A percentile compares a stretch with the other conserved stretches of the same genome.
phyloP scores from a whole-genome alignment of 2,329 filamentous ascomycete genomes.

The Nothophaeocryptopus gaeumannii region DNA sequence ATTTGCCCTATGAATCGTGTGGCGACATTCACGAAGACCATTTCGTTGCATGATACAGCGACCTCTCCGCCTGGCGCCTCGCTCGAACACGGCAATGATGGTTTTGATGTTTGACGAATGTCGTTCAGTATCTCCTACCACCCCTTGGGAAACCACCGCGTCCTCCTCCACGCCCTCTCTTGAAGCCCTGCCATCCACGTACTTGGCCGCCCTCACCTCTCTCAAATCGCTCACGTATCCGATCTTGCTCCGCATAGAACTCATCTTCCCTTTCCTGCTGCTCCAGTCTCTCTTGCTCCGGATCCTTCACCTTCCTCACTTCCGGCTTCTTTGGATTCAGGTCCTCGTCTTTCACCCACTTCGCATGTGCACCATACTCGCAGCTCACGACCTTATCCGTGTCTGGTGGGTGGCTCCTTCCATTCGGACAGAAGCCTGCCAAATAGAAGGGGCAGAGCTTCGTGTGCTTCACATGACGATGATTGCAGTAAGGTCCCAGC shows the following conservation, averaged over 20 bases:
- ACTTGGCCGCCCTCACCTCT: conserved; percentile 44
- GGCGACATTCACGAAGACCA: too few species aligned
- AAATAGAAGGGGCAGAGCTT: conserved; percentile 81
- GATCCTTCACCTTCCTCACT: conserved; percentile 66
- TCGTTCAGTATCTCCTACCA: conserved; percentile 1
- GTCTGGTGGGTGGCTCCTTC: conserved; percentile 39
- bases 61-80: conserved; percentile 6
- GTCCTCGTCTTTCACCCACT: conserved; percentile 68
- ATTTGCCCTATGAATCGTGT: too few species aligned
- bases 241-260: conserved; percentile 53
- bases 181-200: conserved; percentile 49
- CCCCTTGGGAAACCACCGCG: conserved; percentile 16
- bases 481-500: conserved; percentile 79
- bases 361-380: conserved; percentile 76
- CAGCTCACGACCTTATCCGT: conserved; percentile 54
- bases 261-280: conserved; percentile 57
- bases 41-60: too few species aligned
- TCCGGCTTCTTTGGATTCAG: conserved; percentile 54
- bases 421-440: conserved; percentile 92
- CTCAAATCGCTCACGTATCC: conserved; percentile 43
- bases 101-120: not conserved
- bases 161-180: conserved; percentile 40
- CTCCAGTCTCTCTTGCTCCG: conserved; percentile 64
- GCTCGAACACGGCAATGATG: conserved; percentile 7
- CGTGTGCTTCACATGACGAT: conserved; percentile 77